These are phyloP conservation scores for Fusarium mangiferae DNA, from an alignment of 2,329 filamentous ascomycete genomes.

Conservation along the genomic window DNA sequence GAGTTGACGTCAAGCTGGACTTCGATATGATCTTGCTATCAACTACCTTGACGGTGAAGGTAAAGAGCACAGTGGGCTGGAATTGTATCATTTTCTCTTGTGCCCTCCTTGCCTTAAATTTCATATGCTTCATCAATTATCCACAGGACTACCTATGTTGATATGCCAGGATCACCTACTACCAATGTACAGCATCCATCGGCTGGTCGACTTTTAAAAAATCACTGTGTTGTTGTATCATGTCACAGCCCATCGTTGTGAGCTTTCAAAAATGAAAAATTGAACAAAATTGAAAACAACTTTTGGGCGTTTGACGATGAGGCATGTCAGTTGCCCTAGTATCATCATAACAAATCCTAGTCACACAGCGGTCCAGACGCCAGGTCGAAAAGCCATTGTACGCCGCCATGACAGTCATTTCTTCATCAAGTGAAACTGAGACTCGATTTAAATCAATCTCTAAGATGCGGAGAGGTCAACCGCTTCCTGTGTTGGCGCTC, in stretches of 20 bases:
- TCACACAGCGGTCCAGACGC: background rate
- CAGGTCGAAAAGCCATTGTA: background rate
- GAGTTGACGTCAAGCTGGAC: background rate
- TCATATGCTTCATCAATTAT: background rate
- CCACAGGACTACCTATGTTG: background rate
- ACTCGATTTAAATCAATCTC: slow-evolving; percentile 8
- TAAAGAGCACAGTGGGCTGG: background rate
- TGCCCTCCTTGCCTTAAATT: background rate
- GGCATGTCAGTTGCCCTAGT: slow-evolving; percentile 16
- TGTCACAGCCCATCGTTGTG: background rate
- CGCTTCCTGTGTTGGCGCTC: background rate
- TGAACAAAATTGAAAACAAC: background rate
- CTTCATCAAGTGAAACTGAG: slow-evolving; percentile 4
- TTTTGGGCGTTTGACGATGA: background rate
- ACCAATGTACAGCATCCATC: background rate
- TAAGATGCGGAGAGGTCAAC: slow-evolving; percentile 2
- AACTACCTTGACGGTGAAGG: background rate
- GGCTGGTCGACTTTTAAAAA: background rate
- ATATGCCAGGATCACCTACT: background rate
- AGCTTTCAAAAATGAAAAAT: background rate
- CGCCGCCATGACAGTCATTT: background rate
- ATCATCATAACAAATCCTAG: background rate
- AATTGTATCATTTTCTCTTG: background rate
- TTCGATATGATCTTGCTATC: background rate
- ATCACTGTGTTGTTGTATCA: background rate